These are phyloP conservation scores for Anthracocystis panici-leucophaei DNA, from an alignment of 1,284 basidiomycete genomes.

Conservation along the genomic window DNA sequence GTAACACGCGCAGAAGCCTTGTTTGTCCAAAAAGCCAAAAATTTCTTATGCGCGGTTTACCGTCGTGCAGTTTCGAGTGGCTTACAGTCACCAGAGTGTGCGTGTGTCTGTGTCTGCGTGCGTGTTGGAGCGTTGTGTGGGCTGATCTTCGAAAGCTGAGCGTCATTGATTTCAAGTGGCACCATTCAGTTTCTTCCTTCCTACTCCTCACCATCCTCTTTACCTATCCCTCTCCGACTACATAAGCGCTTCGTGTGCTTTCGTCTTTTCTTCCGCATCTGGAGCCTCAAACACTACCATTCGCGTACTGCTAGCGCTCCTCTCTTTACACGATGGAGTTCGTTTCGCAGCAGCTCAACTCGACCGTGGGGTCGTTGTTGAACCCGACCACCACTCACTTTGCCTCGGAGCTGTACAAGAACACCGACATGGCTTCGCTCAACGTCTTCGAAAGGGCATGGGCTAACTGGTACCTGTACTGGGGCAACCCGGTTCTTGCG, in stretches of 20 bases:
- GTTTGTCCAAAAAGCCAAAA: not conserved
- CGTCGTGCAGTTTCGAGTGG: too few species aligned
- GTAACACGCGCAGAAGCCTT: slow-evolving; percentile 3
- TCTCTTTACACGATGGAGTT: slow-evolving; percentile 44
- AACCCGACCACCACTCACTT: slow-evolving; percentile 69
- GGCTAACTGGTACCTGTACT: slow-evolving; percentile 69
- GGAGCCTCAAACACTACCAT: slow-evolving; percentile 10
- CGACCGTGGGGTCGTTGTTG: slow-evolving; percentile 46
- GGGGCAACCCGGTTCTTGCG: slow-evolving; percentile 87
- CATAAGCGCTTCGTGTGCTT: slow-evolving; percentile 16
- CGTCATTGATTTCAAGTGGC: not conserved
- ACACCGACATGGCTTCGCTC: slow-evolving; percentile 56
- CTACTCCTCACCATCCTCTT: slow-evolving; percentile 5
- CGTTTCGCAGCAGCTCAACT: slow-evolving; percentile 48
- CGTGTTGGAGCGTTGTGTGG: not conserved
- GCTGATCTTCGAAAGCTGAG: slow-evolving; percentile 7
- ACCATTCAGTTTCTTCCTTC: not conserved
- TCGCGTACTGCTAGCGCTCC: slow-evolving; percentile 8
- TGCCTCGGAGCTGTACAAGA: slow-evolving; percentile 63
- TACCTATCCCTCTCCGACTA: not conserved
- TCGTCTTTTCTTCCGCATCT: not conserved
- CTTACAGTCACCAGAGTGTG: too few species aligned
- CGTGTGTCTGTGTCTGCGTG: not conserved
- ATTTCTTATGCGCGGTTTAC: not conserved
- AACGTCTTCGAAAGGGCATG: slow-evolving; percentile 70